Base-by-base conservation (phyloP, 331 rosid species). In the Arachis monticola region DNA sequence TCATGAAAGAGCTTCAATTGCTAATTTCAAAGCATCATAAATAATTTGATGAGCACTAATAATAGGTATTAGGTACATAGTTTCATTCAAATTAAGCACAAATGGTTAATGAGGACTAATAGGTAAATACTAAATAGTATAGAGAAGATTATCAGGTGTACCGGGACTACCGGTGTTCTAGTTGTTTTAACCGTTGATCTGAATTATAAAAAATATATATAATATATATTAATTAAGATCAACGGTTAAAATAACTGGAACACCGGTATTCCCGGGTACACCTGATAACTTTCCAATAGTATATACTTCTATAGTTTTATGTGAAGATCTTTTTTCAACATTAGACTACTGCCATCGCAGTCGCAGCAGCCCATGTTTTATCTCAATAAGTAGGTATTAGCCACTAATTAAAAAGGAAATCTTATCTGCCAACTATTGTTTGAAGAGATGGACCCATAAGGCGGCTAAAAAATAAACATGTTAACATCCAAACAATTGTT, bases 351-450 rank as follows among this genome's bases (percentile, higher is more conserved):
- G 77, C 13, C 61, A 78, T 73, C 42, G 56, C 22, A 17, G 22
- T 73, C 44, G 57, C 32, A 73, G 64, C 40, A 45, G 59, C 65
- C 45, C 79, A 53, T 66, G 76, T 27, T 79, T 57, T 74, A 75
- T 70, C 76, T 22, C 72, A 70, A 71, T 14, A 44, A 72, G 30
- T 12, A 44, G 7, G 64, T 42, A 60, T 82, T 38, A 52, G 77
- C 67, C 35, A 66, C 66, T 74, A 52, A 41, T 62, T 67, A 13
- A 65, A 61, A 61, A 60, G 76, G 70, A 76, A 61, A 52, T 60
- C 72, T 74, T 78, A 75, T 64, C 84, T 71, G 77, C 74, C 67
- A 80, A 55, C 71, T 77, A 31, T 65, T 75, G 62, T 58, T 57
- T 17, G 59, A 65, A 17, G 77, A 64, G 41, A 35, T 58, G 79